Percentiles rank a stretch among this genome's conserved stretches.
Conservation (phyloP, 192 early-diverging fungal species). For the Coemansia sp. region DNA sequence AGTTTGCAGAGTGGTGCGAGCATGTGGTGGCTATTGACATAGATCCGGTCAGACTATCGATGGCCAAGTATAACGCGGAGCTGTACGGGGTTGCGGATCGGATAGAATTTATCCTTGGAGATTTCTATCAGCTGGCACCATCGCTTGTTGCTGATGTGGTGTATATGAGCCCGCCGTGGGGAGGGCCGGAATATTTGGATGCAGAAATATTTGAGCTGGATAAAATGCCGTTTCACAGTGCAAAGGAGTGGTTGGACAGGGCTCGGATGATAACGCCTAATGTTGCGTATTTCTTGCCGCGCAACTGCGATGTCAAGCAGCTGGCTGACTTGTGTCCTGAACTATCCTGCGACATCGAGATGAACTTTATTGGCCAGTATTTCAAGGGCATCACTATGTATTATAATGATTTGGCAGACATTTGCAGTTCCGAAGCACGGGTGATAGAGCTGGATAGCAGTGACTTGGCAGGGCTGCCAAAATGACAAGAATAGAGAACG, state of each 20-base stretch:
- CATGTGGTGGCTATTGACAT: conserved; percentile 93
- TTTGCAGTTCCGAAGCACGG: no score
- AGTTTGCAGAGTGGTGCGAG: conserved; percentile 88
- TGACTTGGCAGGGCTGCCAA: no score
- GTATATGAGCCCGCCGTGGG: conserved; percentile 96
- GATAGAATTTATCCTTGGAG: conserved; percentile 92
- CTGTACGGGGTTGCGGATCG: conserved; percentile 89
- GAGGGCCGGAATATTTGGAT: conserved; percentile 75
- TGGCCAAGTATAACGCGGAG: conserved; percentile 82
- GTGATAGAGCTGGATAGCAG: no score
- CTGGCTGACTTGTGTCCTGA: conserved; percentile 60
- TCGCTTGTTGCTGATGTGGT: conserved; percentile 78
- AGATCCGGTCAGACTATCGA: conserved; percentile 71
- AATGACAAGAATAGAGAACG: no score
- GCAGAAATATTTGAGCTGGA: conserved; percentile 38
- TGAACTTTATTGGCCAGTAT: conserved; percentile 65
- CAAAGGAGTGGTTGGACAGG: conserved; percentile 60
- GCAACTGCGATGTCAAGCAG: conserved; percentile 73
- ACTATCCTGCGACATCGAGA: conserved; percentile 76
- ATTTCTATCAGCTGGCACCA: conserved; percentile 78
- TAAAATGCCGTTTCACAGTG: conserved; percentile 51
- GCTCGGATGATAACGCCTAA: conserved; percentile 70
- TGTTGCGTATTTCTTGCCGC: conserved; percentile 84
- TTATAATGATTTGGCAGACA: conserved; percentile 68
- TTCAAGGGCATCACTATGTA: conserved; percentile 75